Evolutionary conservation across 345 rosid species (phyloP).

Genomic region (Lenwebbia sp.): DNA sequence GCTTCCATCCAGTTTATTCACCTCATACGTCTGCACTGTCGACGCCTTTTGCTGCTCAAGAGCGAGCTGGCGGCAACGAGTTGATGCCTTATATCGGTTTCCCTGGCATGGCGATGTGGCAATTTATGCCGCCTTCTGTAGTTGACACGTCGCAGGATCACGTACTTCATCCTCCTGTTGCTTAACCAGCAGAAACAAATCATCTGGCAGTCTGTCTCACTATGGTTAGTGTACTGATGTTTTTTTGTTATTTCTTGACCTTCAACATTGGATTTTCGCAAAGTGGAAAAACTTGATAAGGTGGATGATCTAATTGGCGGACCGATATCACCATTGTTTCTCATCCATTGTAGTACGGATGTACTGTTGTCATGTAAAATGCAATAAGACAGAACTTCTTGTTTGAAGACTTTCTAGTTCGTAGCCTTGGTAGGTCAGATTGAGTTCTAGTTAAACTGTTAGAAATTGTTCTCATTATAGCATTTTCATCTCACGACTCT

Average conservation of each 20-base stretch:
- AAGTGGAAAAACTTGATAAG: neutral
- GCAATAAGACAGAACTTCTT: neutral
- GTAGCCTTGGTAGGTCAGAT: neutral
- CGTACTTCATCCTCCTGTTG: constrained; percentile 90
- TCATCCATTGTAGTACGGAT: neutral
- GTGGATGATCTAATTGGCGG: neutral
- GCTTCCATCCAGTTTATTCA: constrained; percentile 51
- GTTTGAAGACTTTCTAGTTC: neutral
- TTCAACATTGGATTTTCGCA: neutral
- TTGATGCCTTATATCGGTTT: constrained; percentile 81
- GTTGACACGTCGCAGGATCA: constrained; percentile 98
- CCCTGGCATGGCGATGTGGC: constrained; percentile 99
- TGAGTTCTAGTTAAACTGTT: neutral
- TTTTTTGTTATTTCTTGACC: neutral
- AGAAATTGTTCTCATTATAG: neutral
- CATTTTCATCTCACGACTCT: neutral
- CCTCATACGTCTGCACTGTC: constrained; percentile 43
- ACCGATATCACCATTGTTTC: neutral
- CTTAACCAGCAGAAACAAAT: neutral
- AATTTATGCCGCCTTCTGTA: constrained; percentile 92
- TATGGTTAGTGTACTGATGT: neutral
- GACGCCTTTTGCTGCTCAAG: constrained; percentile 70
- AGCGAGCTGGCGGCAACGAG: constrained; percentile 80
- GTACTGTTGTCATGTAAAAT: neutral
- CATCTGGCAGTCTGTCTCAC: neutral